Evolutionary conservation across 805 yeast species (phyloP), one percentile per base, ranked within the genome.

Genomic region (Schwanniomyces yamadae): DNA sequence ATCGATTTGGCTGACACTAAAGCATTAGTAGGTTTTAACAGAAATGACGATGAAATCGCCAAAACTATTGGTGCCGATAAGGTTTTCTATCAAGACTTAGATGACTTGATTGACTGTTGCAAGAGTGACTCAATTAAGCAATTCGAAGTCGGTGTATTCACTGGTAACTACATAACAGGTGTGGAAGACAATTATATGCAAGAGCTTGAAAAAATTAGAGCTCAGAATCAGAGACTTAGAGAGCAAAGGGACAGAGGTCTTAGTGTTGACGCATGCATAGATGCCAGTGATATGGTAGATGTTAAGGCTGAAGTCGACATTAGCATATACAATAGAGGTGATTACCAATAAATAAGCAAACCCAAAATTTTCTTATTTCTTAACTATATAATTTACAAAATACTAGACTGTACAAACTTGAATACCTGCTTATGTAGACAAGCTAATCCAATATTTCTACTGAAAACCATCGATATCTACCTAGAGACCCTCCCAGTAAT

Each of bases 131-230:
- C 53, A 11, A 69, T 84, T 41, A 66, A 70, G 17, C 76, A 82
- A 25, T 93, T 89, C 52, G 99, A 93, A 67, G 90, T 87, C 35
- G 99, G 99, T 59, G 99, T 93, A 10, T 93, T 93, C 63, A 93
- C 95, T 8, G 99, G 99, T 32, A 65, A 80, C 42, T 93, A 93
- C 60, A 81, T 91, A 41, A 93, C 99, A n/a, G 98, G 98, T 36
- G 83, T 81, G 29, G 96, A 88, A 60, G 83, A 84, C 52, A 77
- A 77, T 31, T 90, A 91, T 59, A 62, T 93, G 39, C 78, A 77
- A 46, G 90, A 85, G 57, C 75, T 93, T 44, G 98, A 90, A 62
- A 71, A 73, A 45, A 78, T 87, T 39, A 75, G 99, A 57, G 95
- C 91, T 11, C 75, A 75, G 52, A 88, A 88, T 59, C 84, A 80